Evolutionary conservation across 1,284 basidiomycete species (phyloP).

Genomic region (Fistulina hepatica): DNA sequence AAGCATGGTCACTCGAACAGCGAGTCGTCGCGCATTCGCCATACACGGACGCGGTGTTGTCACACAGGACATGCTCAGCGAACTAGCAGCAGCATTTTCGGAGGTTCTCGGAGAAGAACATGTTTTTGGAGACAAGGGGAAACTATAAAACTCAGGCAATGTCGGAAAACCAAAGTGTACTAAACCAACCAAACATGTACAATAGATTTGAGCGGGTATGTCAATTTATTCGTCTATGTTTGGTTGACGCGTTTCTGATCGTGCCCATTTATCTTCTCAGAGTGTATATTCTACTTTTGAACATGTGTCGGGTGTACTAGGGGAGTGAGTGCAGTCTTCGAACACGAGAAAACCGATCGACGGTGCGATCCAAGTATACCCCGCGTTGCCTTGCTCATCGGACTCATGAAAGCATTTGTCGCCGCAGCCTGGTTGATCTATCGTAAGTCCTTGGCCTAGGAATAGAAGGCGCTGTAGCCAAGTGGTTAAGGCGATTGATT

Average conservation of each 20-base stretch:
- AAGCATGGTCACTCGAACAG: constrained; percentile 78
- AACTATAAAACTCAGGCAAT: constrained; percentile 18
- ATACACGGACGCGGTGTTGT: constrained; percentile 76
- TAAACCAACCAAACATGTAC: not conserved
- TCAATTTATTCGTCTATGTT: too few relatives aligned
- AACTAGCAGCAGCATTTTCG: constrained; percentile 65
- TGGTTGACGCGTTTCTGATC: not conserved
- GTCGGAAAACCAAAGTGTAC: not conserved
- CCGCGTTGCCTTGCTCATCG: too few relatives aligned
- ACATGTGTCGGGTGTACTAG: too few relatives aligned
- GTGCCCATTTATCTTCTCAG: not conserved
- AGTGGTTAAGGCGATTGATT: constrained; percentile 8
- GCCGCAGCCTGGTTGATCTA: too few relatives aligned
- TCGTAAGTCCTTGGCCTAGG: too few relatives aligned
- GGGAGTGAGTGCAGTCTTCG: too few relatives aligned
- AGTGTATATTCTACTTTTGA: not conserved
- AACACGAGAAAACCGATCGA: too few relatives aligned
- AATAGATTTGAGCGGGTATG: too few relatives aligned
- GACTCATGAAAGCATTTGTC: too few relatives aligned
- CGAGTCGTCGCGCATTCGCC: constrained; percentile 67
- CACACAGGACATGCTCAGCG: constrained; percentile 80
- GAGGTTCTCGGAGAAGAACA: constrained; percentile 56
- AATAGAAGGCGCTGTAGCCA: too few relatives aligned
- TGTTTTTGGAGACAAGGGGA: constrained; percentile 29
- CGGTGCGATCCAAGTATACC: too few relatives aligned